Evolutionary conservation across 2,329 filamentous ascomycete species (phyloP).

Genomic region (Aspergillus sp.): DNA sequence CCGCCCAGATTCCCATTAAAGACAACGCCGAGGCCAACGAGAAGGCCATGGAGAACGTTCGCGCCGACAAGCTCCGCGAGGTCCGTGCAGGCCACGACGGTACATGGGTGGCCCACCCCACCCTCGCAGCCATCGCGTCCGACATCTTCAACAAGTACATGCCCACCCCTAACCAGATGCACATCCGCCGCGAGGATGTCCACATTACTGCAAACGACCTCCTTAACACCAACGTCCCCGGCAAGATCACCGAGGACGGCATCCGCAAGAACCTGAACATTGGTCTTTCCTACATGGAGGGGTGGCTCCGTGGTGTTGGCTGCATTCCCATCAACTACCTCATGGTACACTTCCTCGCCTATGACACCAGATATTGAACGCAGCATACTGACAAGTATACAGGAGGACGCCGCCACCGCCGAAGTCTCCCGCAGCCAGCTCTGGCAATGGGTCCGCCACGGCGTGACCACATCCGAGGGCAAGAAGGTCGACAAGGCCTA

Average conservation of each 20-base stretch:
- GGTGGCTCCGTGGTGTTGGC: slow-evolving; percentile 91
- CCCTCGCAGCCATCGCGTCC: slow-evolving; percentile 81
- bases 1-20: slow-evolving; percentile 98
- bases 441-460: slow-evolving; percentile 89
- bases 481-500: slow-evolving; percentile 94
- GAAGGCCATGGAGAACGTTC: slow-evolving; percentile 88
- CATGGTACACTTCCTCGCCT: slow-evolving; percentile 62
- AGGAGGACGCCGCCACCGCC: slow-evolving; percentile 92
- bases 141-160: slow-evolving; percentile 98
- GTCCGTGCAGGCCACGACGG: slow-evolving; percentile 93
- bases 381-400: slow-evolving; percentile 7
- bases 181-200: slow-evolving; percentile 87
- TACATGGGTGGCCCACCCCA: slow-evolving; percentile 97
- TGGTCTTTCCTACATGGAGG: slow-evolving; percentile 97
- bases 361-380: too few species aligned
- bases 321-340: slow-evolving; percentile 98
- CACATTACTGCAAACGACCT: slow-evolving; percentile 84
- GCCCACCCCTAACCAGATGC: slow-evolving; percentile 97
- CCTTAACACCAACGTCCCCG: slow-evolving; percentile 97
- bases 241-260: slow-evolving; percentile 87
- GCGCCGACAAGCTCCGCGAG: slow-evolving; percentile 94
- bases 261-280: slow-evolving; percentile 98
- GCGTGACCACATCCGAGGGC: slow-evolving; percentile 78
- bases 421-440: slow-evolving; percentile 94
- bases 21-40: slow-evolving; percentile 89